Conservation (phyloP, 257 asterid species). For the Salvia rosmarinus region DNA sequence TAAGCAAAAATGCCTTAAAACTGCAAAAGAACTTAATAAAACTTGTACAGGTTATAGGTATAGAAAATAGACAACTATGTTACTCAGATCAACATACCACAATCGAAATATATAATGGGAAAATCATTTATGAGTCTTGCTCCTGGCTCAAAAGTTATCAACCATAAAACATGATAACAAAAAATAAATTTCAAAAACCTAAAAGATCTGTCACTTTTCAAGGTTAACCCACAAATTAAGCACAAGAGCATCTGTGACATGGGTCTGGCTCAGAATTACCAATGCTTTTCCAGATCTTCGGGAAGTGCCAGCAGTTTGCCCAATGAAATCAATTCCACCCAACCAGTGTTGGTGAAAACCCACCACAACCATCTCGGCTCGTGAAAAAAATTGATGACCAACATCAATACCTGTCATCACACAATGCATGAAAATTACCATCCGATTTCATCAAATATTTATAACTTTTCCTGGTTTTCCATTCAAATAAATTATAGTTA, state of each 20-base stretch:
- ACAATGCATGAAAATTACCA: conserved; percentile 27
- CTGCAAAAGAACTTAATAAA: not conserved
- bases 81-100: not conserved
- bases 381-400: conserved; percentile 84
- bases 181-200: conserved; percentile 11
- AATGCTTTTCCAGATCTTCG: conserved; percentile 30
- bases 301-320: conserved; percentile 28
- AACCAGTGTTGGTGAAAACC: conserved; percentile 92
- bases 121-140: not conserved
- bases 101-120: not conserved
- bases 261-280: conserved; percentile 42
- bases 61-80: conserved; percentile 1
- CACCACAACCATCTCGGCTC: conserved; percentile 91
- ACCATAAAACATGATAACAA: conserved; percentile 7
- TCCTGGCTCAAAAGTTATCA: not conserved
- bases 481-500: not conserved
- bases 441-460: not conserved
- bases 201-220: conserved; percentile 7
- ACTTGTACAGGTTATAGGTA: not conserved
- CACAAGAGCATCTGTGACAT: conserved; percentile 12
- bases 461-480: not conserved
- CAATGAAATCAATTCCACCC: conserved; percentile 77
- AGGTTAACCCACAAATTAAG: conserved; percentile 11
- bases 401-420: conserved; percentile 75
- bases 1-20: not conserved